Evolutionary conservation across 371 early-diverging fungal species (phyloP).

Genomic region (Syncephalastrum monosporum): DNA sequence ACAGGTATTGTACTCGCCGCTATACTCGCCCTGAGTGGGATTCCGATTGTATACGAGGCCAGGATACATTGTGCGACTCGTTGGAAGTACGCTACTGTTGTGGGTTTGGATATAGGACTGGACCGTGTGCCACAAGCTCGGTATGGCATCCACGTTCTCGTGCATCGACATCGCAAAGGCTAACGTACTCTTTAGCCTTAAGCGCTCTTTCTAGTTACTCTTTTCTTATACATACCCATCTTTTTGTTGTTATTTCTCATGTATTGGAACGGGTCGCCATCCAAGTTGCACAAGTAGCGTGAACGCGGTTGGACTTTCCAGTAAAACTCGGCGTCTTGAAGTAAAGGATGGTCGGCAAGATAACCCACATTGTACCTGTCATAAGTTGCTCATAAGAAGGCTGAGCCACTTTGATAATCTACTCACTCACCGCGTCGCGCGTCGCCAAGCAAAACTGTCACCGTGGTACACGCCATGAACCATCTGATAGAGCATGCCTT

Average conservation of each 20-base stretch:
- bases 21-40: conserved; percentile 37
- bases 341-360: conserved; percentile 64
- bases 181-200: not conserved
- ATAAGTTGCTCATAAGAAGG: no score
- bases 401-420: no score
- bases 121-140: conserved; percentile 66
- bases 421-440: conserved; percentile 24
- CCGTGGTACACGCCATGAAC: conserved; percentile 10
- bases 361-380: conserved; percentile 79
- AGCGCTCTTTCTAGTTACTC: not conserved
- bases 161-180: conserved; percentile 29
- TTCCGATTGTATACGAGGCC: conserved; percentile 15
- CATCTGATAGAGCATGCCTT: conserved; percentile 12
- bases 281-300: conserved; percentile 32
- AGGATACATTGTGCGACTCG: conserved; percentile 20
- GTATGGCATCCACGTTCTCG: conserved; percentile 79
- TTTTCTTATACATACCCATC: conserved; percentile 56
- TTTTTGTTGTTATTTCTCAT: conserved; percentile 32
- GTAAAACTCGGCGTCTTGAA: conserved; percentile 35
- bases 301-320: conserved; percentile 45
- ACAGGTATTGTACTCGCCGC: conserved; percentile 61
- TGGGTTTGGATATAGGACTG: conserved; percentile 48
- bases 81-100: conserved; percentile 17
- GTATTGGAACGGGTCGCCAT: conserved; percentile 31
- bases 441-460: conserved; percentile 27